Conservation (phyloP, 768 basidiomycete species). For the Suillus subaureus region DNA sequence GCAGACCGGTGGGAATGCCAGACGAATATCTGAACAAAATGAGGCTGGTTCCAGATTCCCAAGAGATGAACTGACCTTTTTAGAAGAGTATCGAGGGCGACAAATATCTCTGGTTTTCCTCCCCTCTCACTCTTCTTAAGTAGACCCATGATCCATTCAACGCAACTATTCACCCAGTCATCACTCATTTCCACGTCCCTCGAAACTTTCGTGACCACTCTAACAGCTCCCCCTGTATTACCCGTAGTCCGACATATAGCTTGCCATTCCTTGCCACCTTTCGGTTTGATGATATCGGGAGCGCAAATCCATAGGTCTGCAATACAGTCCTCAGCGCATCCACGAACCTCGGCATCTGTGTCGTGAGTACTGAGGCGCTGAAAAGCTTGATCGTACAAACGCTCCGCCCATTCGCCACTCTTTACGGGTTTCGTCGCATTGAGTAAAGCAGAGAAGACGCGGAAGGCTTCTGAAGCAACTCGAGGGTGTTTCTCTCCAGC, state of each 20-base stretch:
- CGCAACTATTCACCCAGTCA: slow-evolving; percentile 79
- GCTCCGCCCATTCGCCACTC: slow-evolving; percentile 64
- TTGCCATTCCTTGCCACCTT: slow-evolving; percentile 80
- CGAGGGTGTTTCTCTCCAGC: slow-evolving; percentile 86
- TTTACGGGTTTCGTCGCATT: slow-evolving; percentile 73
- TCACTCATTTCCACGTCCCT: slow-evolving; percentile 69
- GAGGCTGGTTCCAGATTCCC: not conserved
- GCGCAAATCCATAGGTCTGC: slow-evolving; percentile 90
- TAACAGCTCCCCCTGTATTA: slow-evolving; percentile 74
- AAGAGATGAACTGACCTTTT: slow-evolving; percentile 49
- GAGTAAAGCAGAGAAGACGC: slow-evolving; percentile 81
- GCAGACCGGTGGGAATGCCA: slow-evolving; percentile 58
- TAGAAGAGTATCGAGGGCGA: slow-evolving; percentile 71
- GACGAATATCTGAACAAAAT: slow-evolving; percentile 44
- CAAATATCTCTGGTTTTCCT: slow-evolving; percentile 81
- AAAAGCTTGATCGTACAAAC: slow-evolving; percentile 76
- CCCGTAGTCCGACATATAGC: slow-evolving; percentile 71
- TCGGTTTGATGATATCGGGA: slow-evolving; percentile 64
- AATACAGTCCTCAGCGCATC: slow-evolving; percentile 78
- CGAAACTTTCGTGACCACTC: slow-evolving; percentile 84
- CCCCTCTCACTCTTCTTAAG: slow-evolving; percentile 77
- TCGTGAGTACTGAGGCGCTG: slow-evolving; percentile 73
- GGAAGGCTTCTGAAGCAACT: slow-evolving; percentile 86
- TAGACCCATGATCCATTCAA: slow-evolving; percentile 76
- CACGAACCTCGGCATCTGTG: slow-evolving; percentile 90